These are phyloP conservation scores for Phanerochaete sordida DNA, from an alignment of 768 basidiomycete genomes.

Conservation along the genomic window DNA sequence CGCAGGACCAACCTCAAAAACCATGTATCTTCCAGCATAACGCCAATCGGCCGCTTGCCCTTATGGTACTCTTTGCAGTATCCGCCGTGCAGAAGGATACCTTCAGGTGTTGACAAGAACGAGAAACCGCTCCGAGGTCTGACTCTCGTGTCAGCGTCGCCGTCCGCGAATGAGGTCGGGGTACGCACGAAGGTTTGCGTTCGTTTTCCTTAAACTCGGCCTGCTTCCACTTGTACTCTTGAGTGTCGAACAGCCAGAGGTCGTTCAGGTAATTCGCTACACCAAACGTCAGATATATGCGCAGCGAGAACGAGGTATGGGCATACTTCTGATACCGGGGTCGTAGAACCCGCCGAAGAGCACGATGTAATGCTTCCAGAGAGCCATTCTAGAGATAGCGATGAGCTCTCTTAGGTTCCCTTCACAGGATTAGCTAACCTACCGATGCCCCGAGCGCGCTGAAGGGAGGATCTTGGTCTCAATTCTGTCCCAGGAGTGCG, in stretches of 20 bases:
- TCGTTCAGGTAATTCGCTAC: slow-evolving; percentile 80
- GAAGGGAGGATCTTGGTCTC: slow-evolving; percentile 81
- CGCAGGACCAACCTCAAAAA: slow-evolving; percentile 55
- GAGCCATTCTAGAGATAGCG: slow-evolving; percentile 60
- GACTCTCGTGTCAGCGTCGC: neutral
- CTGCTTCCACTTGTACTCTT: slow-evolving; percentile 83
- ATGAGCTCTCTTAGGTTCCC: neutral
- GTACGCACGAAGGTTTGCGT: slow-evolving; percentile 63
- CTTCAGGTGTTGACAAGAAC: slow-evolving; percentile 73
- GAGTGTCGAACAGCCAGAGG: slow-evolving; percentile 81
- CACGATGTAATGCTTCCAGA: slow-evolving; percentile 86
- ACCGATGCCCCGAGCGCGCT: slow-evolving; percentile 83
- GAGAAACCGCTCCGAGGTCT: slow-evolving; percentile 84
- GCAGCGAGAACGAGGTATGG: neutral
- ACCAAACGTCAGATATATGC: neutral
- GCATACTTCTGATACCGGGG: slow-evolving; percentile 74
- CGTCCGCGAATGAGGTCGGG: neutral
- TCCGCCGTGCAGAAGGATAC: slow-evolving; percentile 80
- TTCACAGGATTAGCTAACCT: slow-evolving; percentile 16
- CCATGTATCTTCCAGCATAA: slow-evolving; percentile 93
- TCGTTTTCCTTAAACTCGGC: slow-evolving; percentile 73
- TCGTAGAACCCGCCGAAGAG: slow-evolving; percentile 92
- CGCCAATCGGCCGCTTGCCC: slow-evolving; percentile 78
- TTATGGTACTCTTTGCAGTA: slow-evolving; percentile 90
- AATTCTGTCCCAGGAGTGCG: slow-evolving; percentile 83